Base-by-base conservation (phyloP, 2,329 filamentous ascomycete species). In the Pseudocercospora cruenta region DNA sequence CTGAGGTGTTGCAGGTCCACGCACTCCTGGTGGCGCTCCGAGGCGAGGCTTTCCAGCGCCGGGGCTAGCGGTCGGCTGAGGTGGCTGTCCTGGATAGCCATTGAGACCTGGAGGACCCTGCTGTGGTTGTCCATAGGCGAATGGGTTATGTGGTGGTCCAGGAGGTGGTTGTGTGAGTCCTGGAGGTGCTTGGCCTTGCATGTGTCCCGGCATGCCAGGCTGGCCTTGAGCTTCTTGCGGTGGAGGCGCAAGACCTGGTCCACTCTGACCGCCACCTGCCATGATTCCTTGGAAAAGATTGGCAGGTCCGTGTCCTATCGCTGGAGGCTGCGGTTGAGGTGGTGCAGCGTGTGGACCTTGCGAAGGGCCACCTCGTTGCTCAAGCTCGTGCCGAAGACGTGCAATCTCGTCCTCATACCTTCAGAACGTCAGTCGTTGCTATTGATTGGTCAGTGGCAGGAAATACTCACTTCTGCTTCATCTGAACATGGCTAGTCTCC, bases 221-320 rank as follows among this genome's bases (percentile, higher is more conserved):
- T 85, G 85, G 70, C 85, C 84, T 77, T 85, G 86, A 73, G 87
- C 84, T 73, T 87, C 84, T 79, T 88, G 87, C 22, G 76, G 77
- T 54, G 73, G 73, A 70, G 82, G 82, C 2, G 93, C 93, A 72
- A 96, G 89, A 67, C 92, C 92, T 69, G 93, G 91, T 67, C 91
- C 93, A 74, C 90, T 91, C 82, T 94, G 93, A 74, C 90, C 88
- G 70, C 94, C 88, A 70, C 94, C 94, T 63, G 94, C 89, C 92
- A 99, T 98, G 77, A 98, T 97, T 64, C 93, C 93, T 72, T 93
- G 93, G 77, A 99, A 98, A 47, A 98, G 86, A 76, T 96, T 95
- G 78, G 91, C 94, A 63, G 89, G 88, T 26, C 94, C 94, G 76
- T 96, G 91, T 28, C 93, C 92, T 72, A 98, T 91, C 58, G 92